Evolutionary conservation across 2,329 filamentous ascomycete genomes (phyloP), one percentile per base, ranked within the genome.

Genomic region (Macrophomina phaseolina): DNA sequence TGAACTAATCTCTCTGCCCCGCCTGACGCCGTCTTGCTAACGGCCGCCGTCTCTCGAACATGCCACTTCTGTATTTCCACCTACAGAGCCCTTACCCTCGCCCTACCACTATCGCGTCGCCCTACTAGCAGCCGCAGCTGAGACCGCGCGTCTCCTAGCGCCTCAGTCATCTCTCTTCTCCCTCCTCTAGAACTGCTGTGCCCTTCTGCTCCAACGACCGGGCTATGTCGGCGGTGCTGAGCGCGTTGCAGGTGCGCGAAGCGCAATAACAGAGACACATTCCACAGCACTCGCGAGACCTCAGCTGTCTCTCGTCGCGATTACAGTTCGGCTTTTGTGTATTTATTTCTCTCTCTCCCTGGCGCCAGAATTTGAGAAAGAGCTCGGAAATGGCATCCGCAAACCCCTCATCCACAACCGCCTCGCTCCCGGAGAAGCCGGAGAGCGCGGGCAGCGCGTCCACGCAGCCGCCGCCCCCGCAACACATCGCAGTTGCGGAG

Each of bases 361-460:
- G 23, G 23, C 2, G 23, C 23, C 23, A 23, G 23, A 23, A 23
- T 32, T 23, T 23, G 1, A 55, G 8, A 36, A 5, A 34, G 14
- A 23, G 14, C 28, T 32, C 16, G 14, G 36, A 12, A 28, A 61
- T 58, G 55, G 55, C 23, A 23, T 48, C 40, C 7, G 34, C 56
- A 18, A 32, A 61, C 23, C 36, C 18, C 16, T 58, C 53, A 11
- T 38, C n/a, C 30, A 62, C 30, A 42, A 16, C 18, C 32, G 45
- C 23, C 4, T 45, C 38, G 2, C 30, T 51, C n/a, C 32, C 32
- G 32, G 58, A 62, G 42, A 62, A 62, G 34, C 32, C 58, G 32
- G 45, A 62, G 7, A 62, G 58, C 18, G 18, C 32, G 30, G 58
- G 42, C 11, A 49, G 58, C 30, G 34, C 32, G 28, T 61, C 56